Base-by-base conservation (phyloP, 768 basidiomycete species). In the Hygrocybe coccinea region DNA sequence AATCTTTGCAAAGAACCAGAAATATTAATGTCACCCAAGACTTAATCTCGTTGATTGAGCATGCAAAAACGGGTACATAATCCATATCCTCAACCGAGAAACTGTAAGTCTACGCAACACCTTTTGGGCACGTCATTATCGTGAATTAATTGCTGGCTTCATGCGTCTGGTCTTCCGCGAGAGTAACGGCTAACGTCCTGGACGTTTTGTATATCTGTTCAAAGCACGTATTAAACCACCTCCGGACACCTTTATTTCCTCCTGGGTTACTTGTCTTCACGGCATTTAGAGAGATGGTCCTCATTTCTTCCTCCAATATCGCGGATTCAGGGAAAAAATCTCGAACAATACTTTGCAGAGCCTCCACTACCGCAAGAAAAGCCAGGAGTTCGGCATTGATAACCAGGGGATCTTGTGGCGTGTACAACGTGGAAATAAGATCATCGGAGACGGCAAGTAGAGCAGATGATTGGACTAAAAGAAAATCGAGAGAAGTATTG, bases 141-240 rank as follows among this genome's bases (percentile, higher is more conserved):
- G 19, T 19, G 14, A 19, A 41, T 14, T 11, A 15, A 41, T 19
- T 14, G 19, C 38, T 41, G 38, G 38, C 14, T 14, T 14, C 38
- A 3, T 14, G 38, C 14, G 10, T 41, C 38, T n/a, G n/a, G n/a
- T n/a, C n/a, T n/a, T 41, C 19, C 60, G 29, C 8, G 36, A 75
- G 59, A 35, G 64, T 65, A 9, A 61, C 66, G 33, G 59, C 55
- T 45, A 76, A 53, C 46, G 59, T 67, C 43, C 67, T 56, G 54
- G 66, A 68, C 21, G 74, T 67, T 60, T 78, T 81, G 57, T 73
- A 66, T 61, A 88, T 77, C 64, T 89, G 85, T 49, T 75, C 72
- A 60, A 87, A 80, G 64, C 86, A 89, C 10, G 76, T 75, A 46
- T 76, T 74, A 62, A 86, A 86, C 86, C 88, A 88, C 62, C 76